phyloP scores from a whole-genome alignment of 2,329 filamentous ascomycete genomes.

The Aspergillus fumigatus region DNA sequence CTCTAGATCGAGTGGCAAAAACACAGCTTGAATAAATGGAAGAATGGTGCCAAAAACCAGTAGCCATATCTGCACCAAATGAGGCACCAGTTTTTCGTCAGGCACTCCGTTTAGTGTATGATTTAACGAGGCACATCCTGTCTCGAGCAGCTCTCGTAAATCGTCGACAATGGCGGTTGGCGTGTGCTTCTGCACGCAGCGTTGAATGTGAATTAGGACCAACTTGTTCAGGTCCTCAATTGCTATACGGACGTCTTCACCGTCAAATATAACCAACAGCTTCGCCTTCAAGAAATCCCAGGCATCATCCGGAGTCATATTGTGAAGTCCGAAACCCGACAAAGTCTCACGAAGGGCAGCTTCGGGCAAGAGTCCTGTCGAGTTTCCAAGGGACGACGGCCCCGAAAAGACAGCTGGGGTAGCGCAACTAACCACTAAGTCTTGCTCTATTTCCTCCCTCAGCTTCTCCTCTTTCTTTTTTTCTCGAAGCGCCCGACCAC shows the following conservation, averaged over 20 bases:
- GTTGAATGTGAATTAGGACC: constrained; percentile 58
- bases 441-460: constrained; percentile 35
- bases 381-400: constrained; percentile 34
- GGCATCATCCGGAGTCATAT: constrained; percentile 63
- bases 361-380: constrained; percentile 28
- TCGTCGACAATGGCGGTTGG: constrained; percentile 60
- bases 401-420: constrained; percentile 29
- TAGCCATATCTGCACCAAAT: constrained; percentile 90
- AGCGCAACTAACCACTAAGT: constrained; percentile 18
- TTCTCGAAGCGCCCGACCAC: constrained; percentile 69
- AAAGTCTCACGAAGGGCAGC: constrained; percentile 38
- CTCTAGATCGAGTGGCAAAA: constrained; percentile 87
- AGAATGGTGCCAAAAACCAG: constrained; percentile 86
- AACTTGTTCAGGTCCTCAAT: constrained; percentile 63
- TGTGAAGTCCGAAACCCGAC: constrained; percentile 58
- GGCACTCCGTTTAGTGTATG: constrained; percentile 72
- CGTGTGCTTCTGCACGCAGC: constrained; percentile 57
- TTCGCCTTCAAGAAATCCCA: constrained; percentile 64
- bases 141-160: constrained; percentile 56
- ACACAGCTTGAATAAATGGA: constrained; percentile 92
- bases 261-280: constrained; percentile 60
- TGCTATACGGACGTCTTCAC: constrained; percentile 59
- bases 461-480: constrained; percentile 71
- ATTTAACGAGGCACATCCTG: constrained; percentile 81
- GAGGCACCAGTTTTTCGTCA: constrained; percentile 83